Evolutionary conservation across 805 yeast species (phyloP).

Genomic region (Saccharomycopsis sp.): DNA sequence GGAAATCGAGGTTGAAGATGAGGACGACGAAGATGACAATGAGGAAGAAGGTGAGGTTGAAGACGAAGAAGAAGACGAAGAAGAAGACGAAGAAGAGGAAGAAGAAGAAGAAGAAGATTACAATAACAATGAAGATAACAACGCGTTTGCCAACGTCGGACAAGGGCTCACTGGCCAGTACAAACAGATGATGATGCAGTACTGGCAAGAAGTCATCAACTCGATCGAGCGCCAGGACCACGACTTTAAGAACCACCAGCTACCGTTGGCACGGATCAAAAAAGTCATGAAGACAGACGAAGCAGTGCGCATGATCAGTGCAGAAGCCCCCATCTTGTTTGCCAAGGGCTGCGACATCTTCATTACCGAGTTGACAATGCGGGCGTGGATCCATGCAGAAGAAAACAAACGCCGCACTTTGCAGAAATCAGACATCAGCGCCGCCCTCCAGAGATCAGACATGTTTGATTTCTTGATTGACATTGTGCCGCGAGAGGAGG

Average conservation of each 20-base stretch:
- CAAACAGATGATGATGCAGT: slow-evolving; percentile 84
- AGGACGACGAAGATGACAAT: too few relatives aligned
- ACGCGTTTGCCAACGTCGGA: slow-evolving; percentile 78
- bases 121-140: slow-evolving; percentile 36
- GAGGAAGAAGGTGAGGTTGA: too few relatives aligned
- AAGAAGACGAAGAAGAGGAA: slow-evolving; percentile 23
- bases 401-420: slow-evolving; percentile 90
- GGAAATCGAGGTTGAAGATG: too few relatives aligned
- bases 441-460: slow-evolving; percentile 87
- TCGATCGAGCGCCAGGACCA: slow-evolving; percentile 79
- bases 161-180: slow-evolving; percentile 81
- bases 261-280: slow-evolving; percentile 92
- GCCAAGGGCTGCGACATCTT: slow-evolving; percentile 98
- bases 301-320: slow-evolving; percentile 94
- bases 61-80: slow-evolving; percentile 32
- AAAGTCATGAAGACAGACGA: slow-evolving; percentile 98
- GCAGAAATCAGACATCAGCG: slow-evolving; percentile 90
- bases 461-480: slow-evolving; percentile 97
- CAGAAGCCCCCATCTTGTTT: slow-evolving; percentile 95
- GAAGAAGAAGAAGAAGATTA: slow-evolving; percentile 31
- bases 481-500: slow-evolving; percentile 87
- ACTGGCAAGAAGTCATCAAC: slow-evolving; percentile 95
- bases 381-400: slow-evolving; percentile 99
- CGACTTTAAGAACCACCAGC: slow-evolving; percentile 87
- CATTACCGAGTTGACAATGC: slow-evolving; percentile 93